Evolutionary conservation across 148 eudicot genomes (phyloP), one percentile per base, ranked within the genome.

Genomic region (Nyssa sinensis): DNA sequence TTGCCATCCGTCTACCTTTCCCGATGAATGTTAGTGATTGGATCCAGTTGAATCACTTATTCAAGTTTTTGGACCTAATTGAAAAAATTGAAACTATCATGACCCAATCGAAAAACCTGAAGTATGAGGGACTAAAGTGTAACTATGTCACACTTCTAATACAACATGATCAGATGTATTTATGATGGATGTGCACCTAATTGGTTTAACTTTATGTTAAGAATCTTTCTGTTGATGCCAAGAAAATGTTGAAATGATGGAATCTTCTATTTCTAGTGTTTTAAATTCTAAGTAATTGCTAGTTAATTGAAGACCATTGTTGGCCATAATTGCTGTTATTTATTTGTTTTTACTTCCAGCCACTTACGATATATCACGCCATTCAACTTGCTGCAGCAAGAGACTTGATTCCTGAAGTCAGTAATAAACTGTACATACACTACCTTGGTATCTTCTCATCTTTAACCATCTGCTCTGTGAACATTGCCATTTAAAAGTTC

Each of bases 351-450:
- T 63, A 30, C 25, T 81, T 73, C 78, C 92, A 94, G 99, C 97
- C 99, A 72, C 82, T 92, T 39, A 92, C 88, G 3, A 24, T 92
- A 62, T 93, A 90, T 76, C 84, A 84, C 62, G 94, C 93, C 7
- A 68, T 79, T 47, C 88, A 89, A 76, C 94, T 95, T 71, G 82
- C 78, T 74, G 79, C 62, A 51, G 33, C 71, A 17, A 76, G 79
- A 78, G 73, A 75, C 75, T 76, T 73, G 80, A 79, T 64, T 65
- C 74, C 58, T 53, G 85, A 79, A 79, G 73, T 67, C 71, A 71
- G 35, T 57, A 68, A 79, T 47, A 68, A 68, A 67, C 84, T 90
- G 76, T 70, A 77, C 73, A 88, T 95, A 75, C 97, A 90, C 75
- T 92, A 92, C 81, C 91, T 92, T 53, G 99, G 98, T 92, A 89